Evolutionary conservation across 805 yeast genomes (phyloP).

Genomic region (Sugiyamaella floridensis): DNA sequence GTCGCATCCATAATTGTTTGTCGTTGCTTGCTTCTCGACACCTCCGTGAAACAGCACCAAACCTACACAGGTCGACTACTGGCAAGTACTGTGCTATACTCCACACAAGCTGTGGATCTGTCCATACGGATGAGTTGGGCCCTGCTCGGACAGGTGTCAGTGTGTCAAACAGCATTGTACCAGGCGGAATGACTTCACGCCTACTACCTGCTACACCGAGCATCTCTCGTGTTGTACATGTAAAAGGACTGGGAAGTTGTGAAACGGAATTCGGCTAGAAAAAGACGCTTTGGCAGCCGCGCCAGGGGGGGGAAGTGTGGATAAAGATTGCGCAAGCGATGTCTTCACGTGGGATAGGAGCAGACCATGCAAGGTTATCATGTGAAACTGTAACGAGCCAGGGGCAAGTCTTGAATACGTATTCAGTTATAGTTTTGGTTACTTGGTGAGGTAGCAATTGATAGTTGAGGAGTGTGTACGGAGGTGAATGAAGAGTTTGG

Average conservation of each 20-base stretch:
- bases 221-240: neutral
- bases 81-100: conserved; percentile 11
- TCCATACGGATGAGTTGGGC: neutral
- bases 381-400: too few species aligned
- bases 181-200: neutral
- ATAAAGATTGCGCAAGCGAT: neutral
- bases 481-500: too few species aligned
- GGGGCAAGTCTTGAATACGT: too few species aligned
- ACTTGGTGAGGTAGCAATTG: too few species aligned
- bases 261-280: neutral
- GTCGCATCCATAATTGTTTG: conserved; percentile 21
- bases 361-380: too few species aligned
- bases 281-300: neutral
- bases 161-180: neutral
- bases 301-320: too few species aligned
- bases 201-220: neutral
- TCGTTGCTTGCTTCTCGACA: conserved; percentile 36
- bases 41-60: conserved; percentile 36
- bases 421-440: too few species aligned
- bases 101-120: conserved; percentile 1
- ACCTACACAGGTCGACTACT: conserved; percentile 33
- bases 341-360: too few species aligned
- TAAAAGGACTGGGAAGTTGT: neutral
- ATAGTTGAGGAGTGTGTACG: too few species aligned
- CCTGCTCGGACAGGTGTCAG: conserved; percentile 4